Percentiles rank a stretch among this genome's conserved stretches.
These are phyloP conservation scores for Psilocybe cyanescens DNA, from an alignment of 768 basidiomycete genomes.

Conservation along the genomic window DNA sequence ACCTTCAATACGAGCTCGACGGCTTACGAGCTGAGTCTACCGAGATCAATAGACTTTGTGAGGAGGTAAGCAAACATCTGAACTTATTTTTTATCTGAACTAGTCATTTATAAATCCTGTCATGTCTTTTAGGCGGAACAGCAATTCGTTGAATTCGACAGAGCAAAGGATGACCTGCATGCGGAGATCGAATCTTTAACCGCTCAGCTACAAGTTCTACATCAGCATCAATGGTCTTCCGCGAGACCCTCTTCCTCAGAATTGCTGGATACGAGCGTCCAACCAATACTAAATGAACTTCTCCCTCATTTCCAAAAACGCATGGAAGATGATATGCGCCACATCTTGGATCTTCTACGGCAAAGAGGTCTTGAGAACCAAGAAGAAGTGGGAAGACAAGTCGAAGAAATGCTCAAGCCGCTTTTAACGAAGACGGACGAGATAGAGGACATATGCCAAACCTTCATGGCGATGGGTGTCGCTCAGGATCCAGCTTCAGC, in stretches of 20 bases:
- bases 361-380: constrained; percentile 26
- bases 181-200: constrained; percentile 26
- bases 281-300: not conserved
- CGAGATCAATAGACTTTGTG: constrained; percentile 38
- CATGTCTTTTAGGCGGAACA: constrained; percentile 16
- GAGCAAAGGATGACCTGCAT: constrained; percentile 23
- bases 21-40: constrained; percentile 41
- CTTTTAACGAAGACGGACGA: constrained; percentile 23
- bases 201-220: constrained; percentile 27
- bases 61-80: constrained; percentile 18
- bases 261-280: not conserved
- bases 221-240: constrained; percentile 8
- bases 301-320: constrained; percentile 22
- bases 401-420: constrained; percentile 32
- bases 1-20: constrained; percentile 28
- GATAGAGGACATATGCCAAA: constrained; percentile 32
- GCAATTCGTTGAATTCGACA: constrained; percentile 20
- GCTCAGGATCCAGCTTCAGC: not conserved
- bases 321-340: constrained; percentile 26
- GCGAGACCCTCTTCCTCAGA: not conserved
- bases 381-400: constrained; percentile 25
- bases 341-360: constrained; percentile 27
- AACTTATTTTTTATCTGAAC: not conserved
- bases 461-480: constrained; percentile 15
- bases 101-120: not conserved